Conservation (phyloP, 345 rosid species). For the Gossypium herbaceum region DNA sequence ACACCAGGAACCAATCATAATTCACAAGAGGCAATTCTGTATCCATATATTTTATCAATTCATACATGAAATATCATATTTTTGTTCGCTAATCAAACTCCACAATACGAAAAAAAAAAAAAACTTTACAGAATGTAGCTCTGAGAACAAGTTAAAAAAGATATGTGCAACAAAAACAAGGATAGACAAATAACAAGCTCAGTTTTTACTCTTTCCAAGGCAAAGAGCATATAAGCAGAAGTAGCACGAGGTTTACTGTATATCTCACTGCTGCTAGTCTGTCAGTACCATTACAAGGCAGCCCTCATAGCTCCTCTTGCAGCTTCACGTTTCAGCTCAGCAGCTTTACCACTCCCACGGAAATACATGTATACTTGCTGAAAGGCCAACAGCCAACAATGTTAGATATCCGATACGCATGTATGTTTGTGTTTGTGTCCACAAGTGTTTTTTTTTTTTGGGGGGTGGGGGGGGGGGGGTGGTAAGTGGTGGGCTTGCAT, state of each 20-base stretch:
- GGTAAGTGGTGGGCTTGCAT: not conserved
- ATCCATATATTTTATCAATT: not conserved
- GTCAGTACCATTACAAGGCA: conserved; percentile 38
- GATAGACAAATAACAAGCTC: not conserved
- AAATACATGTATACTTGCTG: conserved; percentile 86
- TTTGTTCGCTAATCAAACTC: not conserved
- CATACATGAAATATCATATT: conserved; percentile 5
- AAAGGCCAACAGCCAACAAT: not conserved
- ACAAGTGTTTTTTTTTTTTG: too few relatives aligned
- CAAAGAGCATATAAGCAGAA: conserved; percentile 14
- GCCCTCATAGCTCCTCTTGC: conserved; percentile 67
- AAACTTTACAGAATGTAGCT: conserved; percentile 9
- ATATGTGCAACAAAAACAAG: conserved; percentile 1
- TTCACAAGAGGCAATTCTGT: not conserved
- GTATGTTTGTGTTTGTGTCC: not conserved
- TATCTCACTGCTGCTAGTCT: not conserved
- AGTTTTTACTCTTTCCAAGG: not conserved
- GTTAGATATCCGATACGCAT: not conserved
- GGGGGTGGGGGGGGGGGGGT: too few relatives aligned
- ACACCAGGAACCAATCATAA: not conserved
- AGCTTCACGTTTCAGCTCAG: conserved; percentile 54
- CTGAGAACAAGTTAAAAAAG: conserved; percentile 8
- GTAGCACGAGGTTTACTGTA: not conserved
- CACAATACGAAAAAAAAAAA: not conserved
- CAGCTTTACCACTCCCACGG: conserved; percentile 73